Base-by-base conservation (phyloP, 1,284 basidiomycete species). In the Naganishia cerealis region DNA sequence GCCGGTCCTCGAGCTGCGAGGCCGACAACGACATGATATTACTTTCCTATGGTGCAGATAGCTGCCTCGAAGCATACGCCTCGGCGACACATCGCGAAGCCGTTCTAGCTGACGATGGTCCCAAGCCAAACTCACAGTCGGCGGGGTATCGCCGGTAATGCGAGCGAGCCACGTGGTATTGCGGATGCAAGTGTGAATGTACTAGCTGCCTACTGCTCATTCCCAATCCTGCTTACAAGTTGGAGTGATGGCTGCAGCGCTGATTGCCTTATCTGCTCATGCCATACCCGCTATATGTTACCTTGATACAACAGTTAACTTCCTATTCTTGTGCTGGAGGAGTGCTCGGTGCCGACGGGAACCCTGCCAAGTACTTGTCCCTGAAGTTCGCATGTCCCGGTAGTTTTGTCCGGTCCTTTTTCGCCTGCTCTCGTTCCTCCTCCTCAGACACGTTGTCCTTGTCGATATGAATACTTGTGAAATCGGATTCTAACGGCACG, bases 311-410 rank as follows among this genome's bases (percentile, higher is more conserved):
- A 50, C 46, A n/a, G 13, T 9, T 39, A 21, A 5, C 54, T 15
- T 24, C 56, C 54, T 24, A 63, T 43, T 63, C 61, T 15, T 38
- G 36, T 8, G 50, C 8, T 2, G 24, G 50, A 16, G 50, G 61
- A 7, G 61, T 63, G 50, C 50, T 63, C 50, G 61, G 39, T 21
- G 50, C 50, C 36, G 61, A 63, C n/a, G 46, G 61, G 26, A 68
- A 68, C 9, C 56, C 54, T 12, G 53, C 46, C 12, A 50, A 8
- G 48, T 65, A 68, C 36, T 43, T 54, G 9, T 68, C 59, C 29
- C 59, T 38, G 68, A 80, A 80, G 3, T 75, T 68, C 59, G 74
- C 73, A 71, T 80, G 79, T 15, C 77, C 79, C 9, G 79, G 79
- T 21, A 78, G 46, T 13, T 76, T 72, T 16, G 74, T 73, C 12